Evolutionary conservation across 2,329 filamentous ascomycete genomes (phyloP).

Genomic region (Fusarium annulatum): DNA sequence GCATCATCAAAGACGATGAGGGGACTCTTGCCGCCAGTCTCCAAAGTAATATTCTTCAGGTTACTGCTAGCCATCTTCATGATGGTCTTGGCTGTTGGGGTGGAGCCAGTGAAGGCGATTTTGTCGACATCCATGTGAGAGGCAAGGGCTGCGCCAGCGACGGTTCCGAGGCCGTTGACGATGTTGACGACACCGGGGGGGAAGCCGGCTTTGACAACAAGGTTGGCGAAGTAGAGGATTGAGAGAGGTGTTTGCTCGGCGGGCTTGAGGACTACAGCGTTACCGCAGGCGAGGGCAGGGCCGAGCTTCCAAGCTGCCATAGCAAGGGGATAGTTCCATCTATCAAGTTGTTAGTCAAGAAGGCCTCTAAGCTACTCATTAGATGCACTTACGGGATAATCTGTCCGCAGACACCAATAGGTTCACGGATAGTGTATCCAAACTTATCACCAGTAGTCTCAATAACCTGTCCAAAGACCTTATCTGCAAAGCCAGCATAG

Average conservation of each 20-base stretch:
- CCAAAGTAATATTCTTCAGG: constrained; percentile 73
- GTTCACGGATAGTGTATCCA: constrained; percentile 79
- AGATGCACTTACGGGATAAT: constrained; percentile 68
- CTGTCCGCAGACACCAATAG: constrained; percentile 78
- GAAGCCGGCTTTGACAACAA: constrained; percentile 80
- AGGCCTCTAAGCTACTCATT: accelerated
- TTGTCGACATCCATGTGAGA: constrained; percentile 78
- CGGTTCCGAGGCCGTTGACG: constrained; percentile 75
- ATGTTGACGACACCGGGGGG: constrained; percentile 83
- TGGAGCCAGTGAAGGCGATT: constrained; percentile 83
- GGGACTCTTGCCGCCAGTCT: constrained; percentile 75
- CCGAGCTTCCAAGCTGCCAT: constrained; percentile 76
- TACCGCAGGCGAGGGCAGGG: constrained; percentile 73
- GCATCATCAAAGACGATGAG: constrained; percentile 74
- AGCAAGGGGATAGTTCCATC: constrained; percentile 73
- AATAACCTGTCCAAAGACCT: constrained; percentile 81
- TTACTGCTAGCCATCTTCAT: constrained; percentile 79
- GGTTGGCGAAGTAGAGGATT: constrained; percentile 71
- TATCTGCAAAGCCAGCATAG: constrained; percentile 83
- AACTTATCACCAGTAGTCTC: constrained; percentile 75
- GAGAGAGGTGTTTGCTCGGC: constrained; percentile 76
- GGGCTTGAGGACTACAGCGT: constrained; percentile 72
- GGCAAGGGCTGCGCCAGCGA: constrained; percentile 75
- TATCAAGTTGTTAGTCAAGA: not conserved
- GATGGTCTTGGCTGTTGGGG: constrained; percentile 76